A percentile compares a stretch with the other conserved stretches of the same genome.
These are phyloP conservation scores for Daldinia caldariorum DNA, from an alignment of 495 filamentous ascomycete species.

Conservation along the genomic window DNA sequence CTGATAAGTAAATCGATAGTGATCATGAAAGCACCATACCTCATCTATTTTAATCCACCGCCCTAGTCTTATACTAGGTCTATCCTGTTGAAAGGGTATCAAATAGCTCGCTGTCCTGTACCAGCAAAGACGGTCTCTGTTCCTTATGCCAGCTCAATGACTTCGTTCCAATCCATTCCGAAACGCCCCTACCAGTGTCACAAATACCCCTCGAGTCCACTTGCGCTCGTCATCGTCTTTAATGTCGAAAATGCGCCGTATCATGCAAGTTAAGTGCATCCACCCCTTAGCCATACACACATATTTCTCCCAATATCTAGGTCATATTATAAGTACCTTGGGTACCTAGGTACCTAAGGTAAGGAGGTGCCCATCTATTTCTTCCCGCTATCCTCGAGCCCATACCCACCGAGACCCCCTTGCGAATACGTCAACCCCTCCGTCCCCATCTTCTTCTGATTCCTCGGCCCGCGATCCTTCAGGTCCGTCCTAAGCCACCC, in stretches of 20 bases:
- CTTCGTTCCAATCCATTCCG: constrained; percentile 19
- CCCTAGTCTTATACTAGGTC: constrained; percentile 18
- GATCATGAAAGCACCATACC: background rate
- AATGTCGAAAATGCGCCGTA: constrained; percentile 43
- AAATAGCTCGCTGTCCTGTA: constrained; percentile 3
- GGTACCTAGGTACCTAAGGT: too few species aligned
- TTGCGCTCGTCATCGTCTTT: background rate
- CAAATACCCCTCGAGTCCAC: constrained; percentile 15
- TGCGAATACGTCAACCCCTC: constrained; percentile 78
- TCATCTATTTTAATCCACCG: constrained; percentile 1
- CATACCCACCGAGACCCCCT: constrained; percentile 83
- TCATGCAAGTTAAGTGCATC: constrained; percentile 51
- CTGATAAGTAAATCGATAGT: background rate
- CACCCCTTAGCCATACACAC: constrained; percentile 15
- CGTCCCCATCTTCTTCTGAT: constrained; percentile 60
- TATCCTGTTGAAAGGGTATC: constrained; percentile 52
- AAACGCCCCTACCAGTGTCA: constrained; percentile 30
- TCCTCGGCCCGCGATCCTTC: constrained; percentile 79
- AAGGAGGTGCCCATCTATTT: constrained; percentile 15
- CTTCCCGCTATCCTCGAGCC: constrained; percentile 67
- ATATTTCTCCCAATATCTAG: background rate
- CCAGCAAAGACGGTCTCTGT: background rate
- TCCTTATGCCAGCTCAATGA: constrained; percentile 10
- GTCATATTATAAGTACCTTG: background rate
- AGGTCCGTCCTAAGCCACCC: constrained; percentile 88